Percentiles rank a stretch among this genome's conserved stretches.
Conservation (phyloP, 2,329 filamentous ascomycete genomes). For the Talaromyces sp. region DNA sequence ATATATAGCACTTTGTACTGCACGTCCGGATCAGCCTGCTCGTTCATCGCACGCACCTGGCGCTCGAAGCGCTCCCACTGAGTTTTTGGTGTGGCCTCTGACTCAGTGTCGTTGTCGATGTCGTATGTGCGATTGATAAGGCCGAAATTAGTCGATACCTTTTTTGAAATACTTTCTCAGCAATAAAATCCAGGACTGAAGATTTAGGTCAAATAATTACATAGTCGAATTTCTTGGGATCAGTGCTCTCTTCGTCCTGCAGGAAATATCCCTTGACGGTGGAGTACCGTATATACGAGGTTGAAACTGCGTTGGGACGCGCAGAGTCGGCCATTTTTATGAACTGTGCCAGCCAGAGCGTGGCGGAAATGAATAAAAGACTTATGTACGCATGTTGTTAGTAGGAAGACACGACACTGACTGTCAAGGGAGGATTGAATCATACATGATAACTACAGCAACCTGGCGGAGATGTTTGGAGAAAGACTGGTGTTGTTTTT, state of each 20-base stretch:
- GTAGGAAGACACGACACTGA: not conserved
- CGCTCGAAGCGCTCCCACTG: constrained; percentile 53
- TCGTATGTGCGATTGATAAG: constrained; percentile 44
- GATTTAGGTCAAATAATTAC: constrained; percentile 23
- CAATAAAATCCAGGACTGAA: not conserved
- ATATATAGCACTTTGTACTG: constrained; percentile 54
- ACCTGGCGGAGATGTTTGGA: not conserved
- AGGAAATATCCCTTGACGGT: constrained; percentile 46
- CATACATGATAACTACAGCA: not conserved
- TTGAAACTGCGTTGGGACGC: not conserved
- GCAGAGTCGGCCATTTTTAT: constrained; percentile 13
- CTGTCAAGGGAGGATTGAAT: not conserved
- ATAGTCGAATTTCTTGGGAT: constrained; percentile 45
- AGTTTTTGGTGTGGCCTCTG: constrained; percentile 26
- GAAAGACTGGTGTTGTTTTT: not conserved
- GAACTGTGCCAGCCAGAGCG: constrained; percentile 10
- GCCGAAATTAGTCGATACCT: constrained; percentile 44
- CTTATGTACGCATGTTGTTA: not conserved
- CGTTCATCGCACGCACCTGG: constrained; percentile 45
- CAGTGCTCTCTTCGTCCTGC: constrained; percentile 46
- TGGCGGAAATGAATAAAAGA: constrained; percentile 2
- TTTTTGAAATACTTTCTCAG: not conserved
- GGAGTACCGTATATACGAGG: constrained; percentile 27
- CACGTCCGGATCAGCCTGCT: constrained; percentile 28
- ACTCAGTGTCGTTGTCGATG: constrained; percentile 32